Conservation (phyloP, 2,329 filamentous ascomycete genomes). For the Colletotrichum cordylinicola region DNA sequence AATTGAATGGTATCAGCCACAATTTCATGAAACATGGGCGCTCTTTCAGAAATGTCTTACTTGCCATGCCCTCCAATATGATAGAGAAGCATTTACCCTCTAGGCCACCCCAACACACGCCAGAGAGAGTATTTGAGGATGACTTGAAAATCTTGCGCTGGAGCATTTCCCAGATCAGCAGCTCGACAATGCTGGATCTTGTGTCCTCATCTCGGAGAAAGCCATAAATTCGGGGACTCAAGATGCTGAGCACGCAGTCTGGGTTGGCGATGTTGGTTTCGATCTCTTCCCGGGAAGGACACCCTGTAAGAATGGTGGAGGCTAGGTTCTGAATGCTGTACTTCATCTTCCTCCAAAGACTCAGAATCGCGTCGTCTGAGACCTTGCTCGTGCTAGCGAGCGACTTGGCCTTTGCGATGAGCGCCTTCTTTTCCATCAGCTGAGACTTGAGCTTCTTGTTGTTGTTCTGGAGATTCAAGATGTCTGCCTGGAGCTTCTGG, state of each 20-base stretch:
- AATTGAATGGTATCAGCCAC: background rate
- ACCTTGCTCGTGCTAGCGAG: constrained; percentile 15
- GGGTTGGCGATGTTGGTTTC: background rate
- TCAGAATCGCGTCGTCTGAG: constrained; percentile 12
- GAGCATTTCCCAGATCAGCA: background rate
- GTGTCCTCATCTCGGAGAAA: background rate
- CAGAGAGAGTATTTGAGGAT: too few relatives aligned
- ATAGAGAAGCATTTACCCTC: background rate
- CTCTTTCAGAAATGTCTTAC: background rate
- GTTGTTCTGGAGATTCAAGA: background rate
- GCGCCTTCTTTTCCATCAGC: background rate
- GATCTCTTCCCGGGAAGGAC: background rate
- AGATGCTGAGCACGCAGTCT: background rate
- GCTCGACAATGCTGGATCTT: background rate
- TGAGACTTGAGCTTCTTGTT: background rate
- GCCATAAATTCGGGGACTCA: background rate
- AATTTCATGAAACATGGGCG: background rate
- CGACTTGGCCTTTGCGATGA: background rate
- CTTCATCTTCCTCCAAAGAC: constrained; percentile 22
- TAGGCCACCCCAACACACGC: background rate
- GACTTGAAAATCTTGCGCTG: background rate
- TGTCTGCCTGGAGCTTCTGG: background rate
- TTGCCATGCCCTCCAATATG: background rate
- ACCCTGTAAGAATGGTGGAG: background rate
- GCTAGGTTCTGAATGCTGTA: constrained; percentile 25